phyloP scores from a whole-genome alignment of 345 rosid genomes.

The Eutrema japonicum region DNA sequence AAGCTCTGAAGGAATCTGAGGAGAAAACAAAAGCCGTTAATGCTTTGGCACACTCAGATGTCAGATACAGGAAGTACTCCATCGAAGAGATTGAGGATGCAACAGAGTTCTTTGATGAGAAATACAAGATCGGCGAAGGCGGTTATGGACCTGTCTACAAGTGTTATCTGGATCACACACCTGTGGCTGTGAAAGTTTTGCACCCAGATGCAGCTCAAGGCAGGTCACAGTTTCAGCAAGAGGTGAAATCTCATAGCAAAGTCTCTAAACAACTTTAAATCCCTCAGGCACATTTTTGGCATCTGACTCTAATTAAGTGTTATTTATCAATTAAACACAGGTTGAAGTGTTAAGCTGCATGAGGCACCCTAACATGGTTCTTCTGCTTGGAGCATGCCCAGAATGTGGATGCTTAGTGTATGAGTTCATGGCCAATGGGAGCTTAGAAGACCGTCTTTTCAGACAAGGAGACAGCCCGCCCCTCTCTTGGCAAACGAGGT shows the following conservation, averaged over 20 bases:
- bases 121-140: slow-evolving; percentile 88
- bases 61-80: slow-evolving; percentile 73
- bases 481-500: slow-evolving; percentile 84
- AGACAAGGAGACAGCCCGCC: slow-evolving; percentile 61
- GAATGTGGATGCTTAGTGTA: slow-evolving; percentile 89
- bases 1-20: slow-evolving; percentile 69
- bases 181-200: slow-evolving; percentile 82
- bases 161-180: slow-evolving; percentile 76
- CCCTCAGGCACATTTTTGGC: slow-evolving; percentile 4
- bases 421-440: slow-evolving; percentile 91
- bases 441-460: slow-evolving; percentile 84
- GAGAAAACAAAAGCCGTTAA: slow-evolving; percentile 70
- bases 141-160: slow-evolving; percentile 94
- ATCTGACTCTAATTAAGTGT: slow-evolving; percentile 21
- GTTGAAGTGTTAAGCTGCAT: slow-evolving; percentile 89
- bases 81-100: slow-evolving; percentile 89
- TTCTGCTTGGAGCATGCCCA: slow-evolving; percentile 89
- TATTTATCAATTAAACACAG: slow-evolving; percentile 44
- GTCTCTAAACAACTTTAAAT: background rate
- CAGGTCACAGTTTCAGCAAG: slow-evolving; percentile 91
- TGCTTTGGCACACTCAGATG: slow-evolving; percentile 58
- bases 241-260: slow-evolving; percentile 51
- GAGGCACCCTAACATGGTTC: slow-evolving; percentile 91
- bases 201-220: slow-evolving; percentile 95
- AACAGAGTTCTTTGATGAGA: slow-evolving; percentile 64